A percentile compares a stretch with the other conserved stretches of the same genome.
Conservation (phyloP, 495 filamentous ascomycete genomes). For the Talaromyces ruber region DNA sequence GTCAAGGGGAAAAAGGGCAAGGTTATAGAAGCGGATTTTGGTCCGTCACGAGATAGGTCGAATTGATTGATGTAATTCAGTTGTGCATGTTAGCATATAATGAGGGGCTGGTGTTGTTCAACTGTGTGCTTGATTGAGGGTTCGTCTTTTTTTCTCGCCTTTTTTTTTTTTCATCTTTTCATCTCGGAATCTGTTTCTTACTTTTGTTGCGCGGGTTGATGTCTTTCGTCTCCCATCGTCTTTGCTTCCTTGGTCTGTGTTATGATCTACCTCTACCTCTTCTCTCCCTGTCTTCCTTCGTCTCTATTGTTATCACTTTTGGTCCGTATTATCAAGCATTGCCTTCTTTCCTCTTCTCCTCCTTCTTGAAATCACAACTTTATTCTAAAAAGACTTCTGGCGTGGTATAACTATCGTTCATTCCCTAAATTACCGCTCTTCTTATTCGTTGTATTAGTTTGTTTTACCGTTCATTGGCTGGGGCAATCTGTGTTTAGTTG, state of each 20-base stretch:
- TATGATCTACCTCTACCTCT: constrained; percentile 5
- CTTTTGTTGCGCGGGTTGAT: constrained; percentile 12
- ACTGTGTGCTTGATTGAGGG: not conserved
- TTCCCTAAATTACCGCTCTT: not conserved
- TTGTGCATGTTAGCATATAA: constrained; percentile 8
- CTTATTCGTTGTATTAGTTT: not conserved
- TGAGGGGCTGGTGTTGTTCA: constrained; percentile 7
- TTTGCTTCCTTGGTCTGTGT: constrained; percentile 11
- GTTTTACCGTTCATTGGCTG: not conserved
- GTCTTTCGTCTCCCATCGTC: constrained; percentile 6
- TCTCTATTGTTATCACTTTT: not conserved
- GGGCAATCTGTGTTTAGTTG: not conserved
- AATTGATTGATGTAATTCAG: constrained; percentile 34
- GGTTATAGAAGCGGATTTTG: constrained; percentile 55
- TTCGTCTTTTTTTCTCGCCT: constrained; percentile 12
- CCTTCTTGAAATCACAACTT: not conserved
- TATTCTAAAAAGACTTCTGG: not conserved
- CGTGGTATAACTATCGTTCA: not conserved
- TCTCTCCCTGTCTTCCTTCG: constrained; percentile 11
- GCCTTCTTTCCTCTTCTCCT: constrained; percentile 9
- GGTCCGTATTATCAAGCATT: constrained; percentile 1
- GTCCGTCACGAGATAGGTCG: constrained; percentile 38
- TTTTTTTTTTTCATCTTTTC: constrained; percentile 13
- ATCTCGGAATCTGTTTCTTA: constrained; percentile 38
- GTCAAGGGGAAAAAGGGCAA: constrained; percentile 89